These are phyloP conservation scores for Niebla homalea DNA, from an alignment of 495 filamentous ascomycete genomes.

Conservation along the genomic window DNA sequence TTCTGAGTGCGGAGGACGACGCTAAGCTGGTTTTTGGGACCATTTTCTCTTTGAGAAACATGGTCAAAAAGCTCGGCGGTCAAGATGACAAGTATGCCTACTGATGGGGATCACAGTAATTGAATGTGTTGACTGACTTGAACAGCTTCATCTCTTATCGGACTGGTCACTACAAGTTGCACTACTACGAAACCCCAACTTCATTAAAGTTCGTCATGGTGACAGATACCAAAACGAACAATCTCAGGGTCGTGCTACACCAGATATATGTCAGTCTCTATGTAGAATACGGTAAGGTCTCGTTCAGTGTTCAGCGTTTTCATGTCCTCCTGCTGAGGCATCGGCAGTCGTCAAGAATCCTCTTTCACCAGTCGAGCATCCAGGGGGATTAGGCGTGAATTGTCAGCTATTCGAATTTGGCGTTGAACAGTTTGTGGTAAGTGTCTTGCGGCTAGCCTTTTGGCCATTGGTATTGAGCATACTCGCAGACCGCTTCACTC, in stretches of 20 bases:
- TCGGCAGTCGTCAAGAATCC: constrained; percentile 82
- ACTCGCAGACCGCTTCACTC: constrained; percentile 14
- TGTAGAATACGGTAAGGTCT: constrained; percentile 72
- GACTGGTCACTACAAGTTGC: constrained; percentile 90
- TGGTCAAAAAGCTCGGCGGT: constrained; percentile 89
- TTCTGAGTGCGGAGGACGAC: constrained; percentile 64
- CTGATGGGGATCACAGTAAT: background rate
- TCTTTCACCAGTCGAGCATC: constrained; percentile 78
- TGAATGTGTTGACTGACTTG: constrained; percentile 4
- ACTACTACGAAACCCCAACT: constrained; percentile 96
- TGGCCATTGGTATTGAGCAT: background rate
- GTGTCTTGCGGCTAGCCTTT: constrained; percentile 11
- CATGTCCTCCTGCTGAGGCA: constrained; percentile 3
- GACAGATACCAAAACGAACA: constrained; percentile 77
- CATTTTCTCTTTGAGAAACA: constrained; percentile 88
- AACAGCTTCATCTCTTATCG: constrained; percentile 75
- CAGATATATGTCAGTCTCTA: constrained; percentile 98
- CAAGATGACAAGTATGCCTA: constrained; percentile 57
- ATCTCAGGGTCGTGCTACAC: constrained; percentile 83
- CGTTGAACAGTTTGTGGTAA: constrained; percentile 70
- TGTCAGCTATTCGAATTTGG: constrained; percentile 92
- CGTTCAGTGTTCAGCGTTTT: background rate
- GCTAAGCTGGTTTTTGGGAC: constrained; percentile 95
- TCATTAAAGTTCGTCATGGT: constrained; percentile 94
- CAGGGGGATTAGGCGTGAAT: constrained; percentile 72